Base-by-base conservation (phyloP, 495 filamentous ascomycete species). In the Amorphotheca resinae region DNA sequence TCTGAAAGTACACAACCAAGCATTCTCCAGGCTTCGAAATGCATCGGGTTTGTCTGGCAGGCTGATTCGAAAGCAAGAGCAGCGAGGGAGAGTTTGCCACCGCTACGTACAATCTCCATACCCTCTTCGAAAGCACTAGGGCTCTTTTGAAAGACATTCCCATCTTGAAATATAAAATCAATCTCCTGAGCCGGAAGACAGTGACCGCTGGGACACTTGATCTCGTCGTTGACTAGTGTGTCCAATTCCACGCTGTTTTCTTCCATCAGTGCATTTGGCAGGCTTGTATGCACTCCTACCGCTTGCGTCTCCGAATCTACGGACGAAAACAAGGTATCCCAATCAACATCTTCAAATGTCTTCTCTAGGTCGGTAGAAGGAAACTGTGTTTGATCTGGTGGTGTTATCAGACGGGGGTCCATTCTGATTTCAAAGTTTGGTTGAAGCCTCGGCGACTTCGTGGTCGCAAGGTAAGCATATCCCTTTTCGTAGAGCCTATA, bases 21-120 rank as follows among this genome's bases (percentile, higher is more conserved):
- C 56, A 85, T 79, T 9, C 82, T 82, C 91, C 93, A 98, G 0
- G 91, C 91, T 17, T 89, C 83, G 23, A 89, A 73, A 62, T 95
- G 88, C 36, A 82, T 67, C 0, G 85, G 74, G 46, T 94, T 76
- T 63, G 85, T 84, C 59, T 94, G 87, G 1, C 87, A 85, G 0
- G 91, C 93, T 14, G 89, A 84, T 62, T 98, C 91, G 50, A 98
- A 98, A n/a, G 91, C 91, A 18, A 98, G 70, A 1, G 93, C 87
- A 14, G 91, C 91, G 14, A 96, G 70, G 12, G 87, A 94, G 7
- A 98, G 72, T 58, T 95, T 96, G 5, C 91, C 93, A 30, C 87
- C 87, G 50, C 84, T 82, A 17, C 79, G 74, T 71, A 98, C 80
- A 48, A 98, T 93, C 52, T 81, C 77, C 45, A 93, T 70, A 33